A percentile compares a stretch with the other conserved stretches of the same genome.
Conservation (phyloP, 208 protist genomes). For the Balamuthia mandrillaris region DNA sequence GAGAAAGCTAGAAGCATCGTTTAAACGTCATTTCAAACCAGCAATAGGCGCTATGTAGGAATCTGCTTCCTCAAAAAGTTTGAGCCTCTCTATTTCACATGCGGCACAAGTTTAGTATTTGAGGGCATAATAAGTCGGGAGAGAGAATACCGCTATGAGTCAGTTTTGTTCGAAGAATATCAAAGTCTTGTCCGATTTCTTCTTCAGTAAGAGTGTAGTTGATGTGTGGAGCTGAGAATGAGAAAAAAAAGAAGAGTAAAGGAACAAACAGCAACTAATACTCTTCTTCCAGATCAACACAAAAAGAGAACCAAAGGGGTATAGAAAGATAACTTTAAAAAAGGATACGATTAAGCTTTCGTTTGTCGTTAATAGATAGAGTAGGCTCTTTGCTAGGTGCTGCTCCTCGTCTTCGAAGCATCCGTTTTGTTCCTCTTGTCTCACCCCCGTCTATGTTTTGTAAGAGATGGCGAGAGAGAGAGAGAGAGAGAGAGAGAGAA, state of each 20-base stretch:
- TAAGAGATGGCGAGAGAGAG: background rate
- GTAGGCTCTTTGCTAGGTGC: background rate
- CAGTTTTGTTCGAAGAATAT: background rate
- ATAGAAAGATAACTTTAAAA: background rate
- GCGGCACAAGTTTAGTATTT: too few species aligned
- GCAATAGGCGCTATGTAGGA: too few species aligned
- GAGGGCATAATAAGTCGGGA: too few species aligned
- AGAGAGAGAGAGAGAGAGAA: background rate
- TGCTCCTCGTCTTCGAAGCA: background rate
- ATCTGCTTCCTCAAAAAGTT: too few species aligned
- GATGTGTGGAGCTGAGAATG: constrained; percentile 2
- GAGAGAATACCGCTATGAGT: too few species aligned
- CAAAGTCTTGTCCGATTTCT: constrained; percentile 9
- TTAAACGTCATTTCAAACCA: too few species aligned
- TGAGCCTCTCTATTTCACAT: too few species aligned
- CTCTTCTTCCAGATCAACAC: background rate
- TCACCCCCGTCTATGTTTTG: constrained; percentile 15
- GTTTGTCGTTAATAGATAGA: background rate
- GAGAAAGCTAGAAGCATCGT: too few species aligned
- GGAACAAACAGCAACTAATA: background rate
- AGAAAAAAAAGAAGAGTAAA: background rate
- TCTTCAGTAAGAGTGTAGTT: constrained; percentile 31
- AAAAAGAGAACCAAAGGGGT: background rate
- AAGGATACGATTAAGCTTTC: background rate
- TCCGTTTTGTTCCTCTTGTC: constrained; percentile 4